These are phyloP conservation scores for Chlamydomonas incerta DNA, from an alignment of 139 green algal species.

Conservation along the genomic window DNA sequence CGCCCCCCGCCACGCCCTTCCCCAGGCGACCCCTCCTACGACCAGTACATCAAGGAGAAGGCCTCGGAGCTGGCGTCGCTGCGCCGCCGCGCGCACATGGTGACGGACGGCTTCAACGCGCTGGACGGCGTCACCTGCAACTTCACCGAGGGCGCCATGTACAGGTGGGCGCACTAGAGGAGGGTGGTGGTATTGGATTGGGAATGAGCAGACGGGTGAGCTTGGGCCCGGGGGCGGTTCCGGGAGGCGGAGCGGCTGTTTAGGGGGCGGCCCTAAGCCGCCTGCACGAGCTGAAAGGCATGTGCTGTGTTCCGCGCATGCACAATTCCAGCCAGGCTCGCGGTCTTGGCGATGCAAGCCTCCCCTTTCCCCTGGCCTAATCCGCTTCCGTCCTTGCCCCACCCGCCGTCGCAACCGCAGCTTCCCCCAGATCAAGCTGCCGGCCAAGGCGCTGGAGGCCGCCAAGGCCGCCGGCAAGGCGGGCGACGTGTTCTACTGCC, in stretches of 20 bases:
- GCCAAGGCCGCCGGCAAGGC: slow-evolving; percentile 81
- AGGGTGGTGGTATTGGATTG: too few relatives aligned
- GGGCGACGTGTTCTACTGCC: slow-evolving; percentile 91
- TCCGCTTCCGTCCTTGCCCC: background rate
- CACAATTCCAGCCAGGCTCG: too few relatives aligned
- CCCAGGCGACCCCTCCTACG: slow-evolving; percentile 76
- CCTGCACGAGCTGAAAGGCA: too few relatives aligned
- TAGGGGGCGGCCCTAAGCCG: too few relatives aligned
- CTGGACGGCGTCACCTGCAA: slow-evolving; percentile 86
- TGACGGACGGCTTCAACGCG: slow-evolving; percentile 87
- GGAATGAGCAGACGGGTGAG: too few relatives aligned
- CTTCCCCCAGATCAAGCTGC: slow-evolving; percentile 57
- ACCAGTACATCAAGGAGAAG: slow-evolving; percentile 57
- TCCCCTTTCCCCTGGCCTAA: too few relatives aligned
- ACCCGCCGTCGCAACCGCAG: background rate
- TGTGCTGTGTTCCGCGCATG: too few relatives aligned
- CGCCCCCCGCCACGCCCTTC: background rate
- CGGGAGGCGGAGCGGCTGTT: too few relatives aligned
- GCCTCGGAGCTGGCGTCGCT: slow-evolving; percentile 51
- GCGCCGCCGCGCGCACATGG: slow-evolving; percentile 79
- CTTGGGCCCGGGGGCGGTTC: too few relatives aligned
- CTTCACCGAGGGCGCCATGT: slow-evolving; percentile 91
- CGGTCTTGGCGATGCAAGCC: too few relatives aligned
- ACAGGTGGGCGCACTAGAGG: slow-evolving; percentile 58
- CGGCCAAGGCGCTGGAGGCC: slow-evolving; percentile 74